Evolutionary conservation across 2,329 filamentous ascomycete species (phyloP).

Genomic region (Plectosphaerella cucumerina): DNA sequence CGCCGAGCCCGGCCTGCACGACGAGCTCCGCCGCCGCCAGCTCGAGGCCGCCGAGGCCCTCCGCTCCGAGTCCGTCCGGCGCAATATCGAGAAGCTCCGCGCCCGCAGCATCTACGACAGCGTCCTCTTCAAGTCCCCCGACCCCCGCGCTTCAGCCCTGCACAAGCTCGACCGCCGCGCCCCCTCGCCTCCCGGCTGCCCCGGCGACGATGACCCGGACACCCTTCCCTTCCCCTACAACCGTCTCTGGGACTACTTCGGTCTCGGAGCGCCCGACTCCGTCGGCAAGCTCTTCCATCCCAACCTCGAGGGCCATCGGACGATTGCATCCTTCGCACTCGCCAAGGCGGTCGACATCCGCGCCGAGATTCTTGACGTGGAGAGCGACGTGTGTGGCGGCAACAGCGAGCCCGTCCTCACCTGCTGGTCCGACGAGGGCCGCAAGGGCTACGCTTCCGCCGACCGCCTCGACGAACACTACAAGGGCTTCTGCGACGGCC

Average conservation of each 20-base stretch:
- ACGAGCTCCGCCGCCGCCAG: background rate
- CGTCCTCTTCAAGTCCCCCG: slow-evolving; percentile 16
- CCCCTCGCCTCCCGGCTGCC: slow-evolving; percentile 20
- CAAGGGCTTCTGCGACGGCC: slow-evolving; percentile 21
- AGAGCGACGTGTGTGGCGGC: slow-evolving; percentile 7
- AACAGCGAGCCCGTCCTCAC: slow-evolving; percentile 14
- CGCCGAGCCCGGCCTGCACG: background rate
- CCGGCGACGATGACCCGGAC: slow-evolving; percentile 14
- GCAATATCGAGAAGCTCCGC: background rate
- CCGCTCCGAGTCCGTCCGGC: background rate
- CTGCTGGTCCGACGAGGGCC: slow-evolving; percentile 18
- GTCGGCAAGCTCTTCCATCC: slow-evolving; percentile 23
- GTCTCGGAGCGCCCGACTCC: background rate
- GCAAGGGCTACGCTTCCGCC: slow-evolving; percentile 14
- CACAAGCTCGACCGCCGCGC: slow-evolving; percentile 18
- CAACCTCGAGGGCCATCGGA: slow-evolving; percentile 20
- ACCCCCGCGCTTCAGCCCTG: slow-evolving; percentile 15
- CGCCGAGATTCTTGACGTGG: slow-evolving; percentile 13
- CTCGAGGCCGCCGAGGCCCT: background rate
- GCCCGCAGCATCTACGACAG: slow-evolving; percentile 16
- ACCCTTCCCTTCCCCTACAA: background rate
- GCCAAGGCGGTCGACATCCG: slow-evolving; percentile 11
- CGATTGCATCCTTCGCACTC: slow-evolving; percentile 22
- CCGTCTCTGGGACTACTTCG: background rate
- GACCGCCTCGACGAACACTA: slow-evolving; percentile 17